These are phyloP conservation scores for Suhomyces canberraensis DNA, from an alignment of 805 yeast genomes.

Conservation along the genomic window DNA sequence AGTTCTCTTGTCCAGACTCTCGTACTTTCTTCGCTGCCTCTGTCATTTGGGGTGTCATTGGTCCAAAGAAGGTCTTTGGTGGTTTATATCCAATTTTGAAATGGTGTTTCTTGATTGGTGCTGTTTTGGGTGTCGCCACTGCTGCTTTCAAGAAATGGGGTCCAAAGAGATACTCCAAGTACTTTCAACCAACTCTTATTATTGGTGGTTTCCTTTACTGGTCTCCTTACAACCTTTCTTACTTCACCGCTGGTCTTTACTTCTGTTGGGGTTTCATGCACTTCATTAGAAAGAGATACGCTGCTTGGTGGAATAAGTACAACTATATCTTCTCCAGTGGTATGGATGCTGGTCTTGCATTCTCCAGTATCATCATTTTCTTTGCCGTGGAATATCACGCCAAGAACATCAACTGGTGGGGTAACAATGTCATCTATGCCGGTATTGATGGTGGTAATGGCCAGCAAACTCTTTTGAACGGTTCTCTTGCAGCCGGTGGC, in stretches of 20 bases:
- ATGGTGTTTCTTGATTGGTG: slow-evolving; percentile 35
- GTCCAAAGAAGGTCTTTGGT: slow-evolving; percentile 27
- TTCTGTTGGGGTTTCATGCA: slow-evolving; percentile 24
- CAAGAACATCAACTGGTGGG: slow-evolving; percentile 31
- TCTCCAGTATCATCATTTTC: slow-evolving; percentile 31
- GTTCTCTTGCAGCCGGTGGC: slow-evolving; percentile 24
- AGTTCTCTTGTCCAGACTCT: slow-evolving; percentile 37
- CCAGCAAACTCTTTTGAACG: slow-evolving; percentile 13
- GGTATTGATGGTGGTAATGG: slow-evolving; percentile 39
- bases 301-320: slow-evolving; percentile 35
- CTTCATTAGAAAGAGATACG: slow-evolving; percentile 22
- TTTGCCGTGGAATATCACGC: slow-evolving; percentile 35
- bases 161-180: slow-evolving; percentile 18
- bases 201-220: slow-evolving; percentile 28
- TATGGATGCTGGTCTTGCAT: slow-evolving; percentile 33
- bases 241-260: slow-evolving; percentile 27
- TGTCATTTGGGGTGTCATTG: slow-evolving; percentile 60
- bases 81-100: slow-evolving; percentile 32
- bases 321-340: slow-evolving; percentile 30
- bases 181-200: slow-evolving; percentile 32
- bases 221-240: slow-evolving; percentile 32
- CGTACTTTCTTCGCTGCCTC: slow-evolving; percentile 49
- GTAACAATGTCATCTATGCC: slow-evolving; percentile 20
- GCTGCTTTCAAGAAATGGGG: slow-evolving; percentile 13
- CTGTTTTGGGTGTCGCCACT: slow-evolving; percentile 22